A percentile compares a stretch with the other conserved stretches of the same genome.
phyloP scores from a whole-genome alignment of 441 rosid genomes.

The Croton setiger region DNA sequence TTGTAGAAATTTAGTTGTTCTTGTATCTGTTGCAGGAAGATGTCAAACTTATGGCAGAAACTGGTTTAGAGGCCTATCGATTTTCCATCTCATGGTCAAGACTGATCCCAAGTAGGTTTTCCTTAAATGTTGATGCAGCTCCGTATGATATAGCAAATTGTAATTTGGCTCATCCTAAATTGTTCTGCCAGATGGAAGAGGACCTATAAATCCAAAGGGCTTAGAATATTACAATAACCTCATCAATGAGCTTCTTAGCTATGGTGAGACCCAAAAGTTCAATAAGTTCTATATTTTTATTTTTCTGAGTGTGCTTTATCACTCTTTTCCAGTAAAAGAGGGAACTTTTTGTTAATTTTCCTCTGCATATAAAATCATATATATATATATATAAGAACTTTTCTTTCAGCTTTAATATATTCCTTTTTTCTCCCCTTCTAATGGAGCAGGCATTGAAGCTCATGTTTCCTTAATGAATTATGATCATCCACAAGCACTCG shows the following conservation, averaged over 20 bases:
- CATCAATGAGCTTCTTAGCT: conserved; percentile 41
- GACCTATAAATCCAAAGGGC: conserved; percentile 53
- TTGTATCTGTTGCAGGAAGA: conserved; percentile 43
- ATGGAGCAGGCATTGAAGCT: conserved; percentile 50
- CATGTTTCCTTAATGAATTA: conserved; percentile 49
- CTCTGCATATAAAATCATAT: not conserved
- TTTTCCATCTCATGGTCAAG: conserved; percentile 79
- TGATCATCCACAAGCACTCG: conserved; percentile 64
- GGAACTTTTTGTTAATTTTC: not conserved
- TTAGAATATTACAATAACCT: conserved; percentile 52
- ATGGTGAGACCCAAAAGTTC: conserved; percentile 29
- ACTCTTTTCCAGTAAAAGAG: not conserved
- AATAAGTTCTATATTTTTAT: not conserved
- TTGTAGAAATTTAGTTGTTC: not conserved
- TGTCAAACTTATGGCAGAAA: conserved; percentile 54
- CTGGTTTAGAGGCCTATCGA: conserved; percentile 52
- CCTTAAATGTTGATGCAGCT: not conserved
- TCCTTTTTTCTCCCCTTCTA: not conserved
- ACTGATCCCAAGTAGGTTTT: conserved; percentile 52
- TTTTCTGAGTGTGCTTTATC: not conserved
- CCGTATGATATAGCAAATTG: not conserved
- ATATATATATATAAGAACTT: too few species aligned
- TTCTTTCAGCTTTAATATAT: not conserved
- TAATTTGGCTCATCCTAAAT: not conserved
- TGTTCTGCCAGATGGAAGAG: conserved; percentile 55